Conservation (phyloP, 2,329 filamentous ascomycete species). For the Aspergillus luchuensis region DNA sequence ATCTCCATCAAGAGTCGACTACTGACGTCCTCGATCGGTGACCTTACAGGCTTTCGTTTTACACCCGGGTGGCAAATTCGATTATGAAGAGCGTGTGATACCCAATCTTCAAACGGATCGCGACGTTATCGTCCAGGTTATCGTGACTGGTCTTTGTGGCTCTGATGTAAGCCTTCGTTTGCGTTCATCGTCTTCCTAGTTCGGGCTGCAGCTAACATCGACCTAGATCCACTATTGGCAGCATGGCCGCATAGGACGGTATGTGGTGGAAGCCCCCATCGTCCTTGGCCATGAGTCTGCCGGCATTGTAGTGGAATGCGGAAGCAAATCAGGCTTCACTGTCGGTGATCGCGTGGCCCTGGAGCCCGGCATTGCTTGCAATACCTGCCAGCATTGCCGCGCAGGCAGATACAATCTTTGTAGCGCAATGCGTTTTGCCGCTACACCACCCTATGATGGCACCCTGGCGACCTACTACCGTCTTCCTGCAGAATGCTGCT, state of each 20-base stretch:
- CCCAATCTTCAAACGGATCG: constrained; percentile 42
- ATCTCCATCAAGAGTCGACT: too few species aligned
- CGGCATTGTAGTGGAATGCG: constrained; percentile 62
- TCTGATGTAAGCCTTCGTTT: constrained; percentile 61
- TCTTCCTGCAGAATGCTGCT: constrained; percentile 82
- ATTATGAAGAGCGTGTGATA: constrained; percentile 23
- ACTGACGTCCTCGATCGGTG: too few species aligned
- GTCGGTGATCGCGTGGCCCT: constrained; percentile 72
- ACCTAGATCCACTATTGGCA: constrained; percentile 44
- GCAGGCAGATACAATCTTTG: constrained; percentile 85
- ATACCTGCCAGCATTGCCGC: constrained; percentile 71
- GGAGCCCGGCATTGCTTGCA: constrained; percentile 71
- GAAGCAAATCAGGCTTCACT: constrained; percentile 57
- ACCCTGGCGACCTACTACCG: constrained; percentile 82
- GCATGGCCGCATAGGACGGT: constrained; percentile 41
- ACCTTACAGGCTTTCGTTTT: constrained; percentile 20
- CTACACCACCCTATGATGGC: constrained; percentile 83
- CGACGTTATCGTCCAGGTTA: constrained; percentile 74
- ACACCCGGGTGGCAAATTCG: constrained; percentile 25
- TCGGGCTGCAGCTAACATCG: background rate
- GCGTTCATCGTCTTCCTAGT: too few species aligned
- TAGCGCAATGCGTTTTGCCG: constrained; percentile 79
- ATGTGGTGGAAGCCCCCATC: constrained; percentile 39
- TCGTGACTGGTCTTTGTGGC: constrained; percentile 84
- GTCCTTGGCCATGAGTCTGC: constrained; percentile 67